Evolutionary conservation across 179 eudicot genomes (phyloP).

Genomic region (Actinidia chinensis): DNA sequence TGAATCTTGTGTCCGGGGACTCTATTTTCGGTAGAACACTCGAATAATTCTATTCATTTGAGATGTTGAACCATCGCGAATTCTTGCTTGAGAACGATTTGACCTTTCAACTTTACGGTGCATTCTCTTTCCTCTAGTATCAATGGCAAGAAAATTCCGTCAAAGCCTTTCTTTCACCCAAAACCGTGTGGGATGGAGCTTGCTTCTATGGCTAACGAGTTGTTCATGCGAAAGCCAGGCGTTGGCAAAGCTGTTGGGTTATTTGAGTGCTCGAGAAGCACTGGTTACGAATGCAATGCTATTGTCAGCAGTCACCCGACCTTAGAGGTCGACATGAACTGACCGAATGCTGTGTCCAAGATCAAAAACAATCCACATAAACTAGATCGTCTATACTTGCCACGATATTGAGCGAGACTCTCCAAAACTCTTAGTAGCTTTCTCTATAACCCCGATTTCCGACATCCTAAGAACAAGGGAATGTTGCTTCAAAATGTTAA

Average conservation of each 20-base stretch:
- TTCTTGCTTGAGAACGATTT: conserved; percentile 24
- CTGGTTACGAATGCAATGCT: conserved; percentile 31
- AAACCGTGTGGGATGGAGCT: conserved; percentile 36
- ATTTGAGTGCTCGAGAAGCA: conserved; percentile 40
- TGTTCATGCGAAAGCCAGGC: conserved; percentile 46
- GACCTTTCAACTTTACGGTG: conserved; percentile 22
- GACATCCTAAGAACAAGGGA: conserved; percentile 45
- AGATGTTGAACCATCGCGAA: conserved; percentile 21
- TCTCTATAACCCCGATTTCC: conserved; percentile 76
- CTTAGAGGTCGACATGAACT: conserved; percentile 38
- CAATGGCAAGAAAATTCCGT: conserved; percentile 48
- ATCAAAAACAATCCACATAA: conserved; percentile 63
- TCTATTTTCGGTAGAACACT: conserved; percentile 19
- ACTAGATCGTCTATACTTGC: conserved; percentile 74
- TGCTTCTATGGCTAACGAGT: conserved; percentile 30
- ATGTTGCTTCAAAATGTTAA: neutral
- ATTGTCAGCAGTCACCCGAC: conserved; percentile 50
- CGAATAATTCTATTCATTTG: conserved; percentile 17
- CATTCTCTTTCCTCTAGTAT: conserved; percentile 34
- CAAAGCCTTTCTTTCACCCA: conserved; percentile 48
- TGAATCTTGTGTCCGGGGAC: conserved; percentile 8
- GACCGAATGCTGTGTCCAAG: conserved; percentile 57
- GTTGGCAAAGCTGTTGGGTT: conserved; percentile 50
- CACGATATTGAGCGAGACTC: conserved; percentile 68
- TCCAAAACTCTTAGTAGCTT: conserved; percentile 75